phyloP scores from a whole-genome alignment of 495 filamentous ascomycete species.

The Parathielavia hyrcaniae region DNA sequence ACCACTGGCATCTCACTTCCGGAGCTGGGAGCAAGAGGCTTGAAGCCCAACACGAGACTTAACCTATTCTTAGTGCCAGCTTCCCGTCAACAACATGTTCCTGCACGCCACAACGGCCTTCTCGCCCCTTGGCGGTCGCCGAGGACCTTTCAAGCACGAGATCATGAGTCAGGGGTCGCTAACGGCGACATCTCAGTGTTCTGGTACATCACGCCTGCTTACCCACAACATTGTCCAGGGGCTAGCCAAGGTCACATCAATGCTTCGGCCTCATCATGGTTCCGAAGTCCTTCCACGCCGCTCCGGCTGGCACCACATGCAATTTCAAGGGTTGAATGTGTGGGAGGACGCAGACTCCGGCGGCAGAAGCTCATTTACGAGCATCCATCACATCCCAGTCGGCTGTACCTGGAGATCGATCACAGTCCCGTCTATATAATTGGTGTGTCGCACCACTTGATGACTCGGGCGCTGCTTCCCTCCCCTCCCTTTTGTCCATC shows the following conservation, averaged over 20 bases:
- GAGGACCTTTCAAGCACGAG: not conserved
- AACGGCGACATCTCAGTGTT: not conserved
- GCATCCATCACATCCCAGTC: not conserved
- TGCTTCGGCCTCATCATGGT: not conserved
- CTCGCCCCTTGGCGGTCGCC: not conserved
- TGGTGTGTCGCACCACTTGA: not conserved
- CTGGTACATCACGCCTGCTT: not conserved
- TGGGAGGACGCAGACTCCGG: not conserved
- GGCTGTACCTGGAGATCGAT: not conserved
- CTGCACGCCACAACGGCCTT: constrained; percentile 7
- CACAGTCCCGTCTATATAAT: constrained; percentile 3
- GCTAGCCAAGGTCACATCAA: too few relatives aligned
- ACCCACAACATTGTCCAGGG: not conserved
- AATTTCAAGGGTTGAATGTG: too few relatives aligned
- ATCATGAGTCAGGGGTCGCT: too few relatives aligned
- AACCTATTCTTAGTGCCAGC: not conserved
- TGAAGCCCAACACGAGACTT: not conserved
- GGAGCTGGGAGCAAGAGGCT: not conserved
- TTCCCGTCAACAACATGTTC: not conserved
- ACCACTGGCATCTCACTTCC: not conserved
- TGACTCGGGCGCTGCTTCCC: not conserved
- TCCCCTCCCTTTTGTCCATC: not conserved
- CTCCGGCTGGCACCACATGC: too few relatives aligned
- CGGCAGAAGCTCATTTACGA: not conserved
- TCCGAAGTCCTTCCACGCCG: not conserved